Evolutionary conservation across 2,329 filamentous ascomycete species (phyloP), one percentile per base, ranked within the genome.

Genomic region (Alternaria sp.): DNA sequence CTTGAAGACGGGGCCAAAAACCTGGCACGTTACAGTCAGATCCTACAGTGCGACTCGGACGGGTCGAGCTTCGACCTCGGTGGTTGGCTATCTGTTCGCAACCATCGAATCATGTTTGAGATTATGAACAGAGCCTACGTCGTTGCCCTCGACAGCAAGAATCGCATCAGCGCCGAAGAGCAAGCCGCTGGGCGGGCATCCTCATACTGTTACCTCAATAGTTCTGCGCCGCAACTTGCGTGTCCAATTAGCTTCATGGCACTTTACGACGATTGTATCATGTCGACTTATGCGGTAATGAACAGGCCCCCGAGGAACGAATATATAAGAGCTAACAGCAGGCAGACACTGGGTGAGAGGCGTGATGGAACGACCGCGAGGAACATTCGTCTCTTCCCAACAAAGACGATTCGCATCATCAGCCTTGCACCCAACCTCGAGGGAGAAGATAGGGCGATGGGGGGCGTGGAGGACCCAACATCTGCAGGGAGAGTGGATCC

Each of bases 361-460:
- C 44, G 34, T 3, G 57, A 55, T 18, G 57, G 48, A n/a, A 38
- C 32, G 0, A 20, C 38, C 18, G 20, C 9, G 9, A 11, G 41
- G 12, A 53, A 43, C 14, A 41, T 51, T 9, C 57, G 57, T 18
- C 51, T 51, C n/a, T 46, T 57, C 6, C 46, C 52, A 7, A 60
- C 57, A 22, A 60, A 60, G 41, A 41, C 53, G 2, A 60, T 60
- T 28, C 44, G 57, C 4, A 56, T 60, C n/a, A 49, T 60, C 22
- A 60, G 57, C 36, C 30, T 60, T 2, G 57, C 53, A 6, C 57
- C 57, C 11, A 32, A 43, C 11, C 55, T 58, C 12, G 49, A 58
- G 2, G 30, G 34, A 11, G 38, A 11, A 8, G 39, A 54, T 9
- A 8, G 20, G 3, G 26, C 14, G 7, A 46, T 11, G 1, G 39